These are phyloP conservation scores for Vicia faba DNA, from an alignment of 306 rosid genomes.

Conservation along the genomic window DNA sequence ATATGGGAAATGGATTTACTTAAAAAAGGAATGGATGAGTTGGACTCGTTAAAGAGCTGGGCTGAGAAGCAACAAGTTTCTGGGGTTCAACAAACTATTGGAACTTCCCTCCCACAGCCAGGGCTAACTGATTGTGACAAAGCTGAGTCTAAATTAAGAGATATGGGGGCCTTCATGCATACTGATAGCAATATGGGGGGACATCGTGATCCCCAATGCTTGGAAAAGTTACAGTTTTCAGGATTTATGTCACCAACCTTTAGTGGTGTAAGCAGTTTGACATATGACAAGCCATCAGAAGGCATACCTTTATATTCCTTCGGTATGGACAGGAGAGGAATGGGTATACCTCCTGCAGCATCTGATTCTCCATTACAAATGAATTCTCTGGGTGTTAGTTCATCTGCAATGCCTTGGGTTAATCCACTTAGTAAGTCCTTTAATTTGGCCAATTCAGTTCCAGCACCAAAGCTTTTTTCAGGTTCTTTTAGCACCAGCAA, in stretches of 20 bases:
- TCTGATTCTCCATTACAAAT: constrained; percentile 79
- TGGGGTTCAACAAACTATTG: constrained; percentile 53
- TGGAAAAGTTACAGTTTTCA: constrained; percentile 83
- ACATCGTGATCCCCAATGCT: constrained; percentile 60
- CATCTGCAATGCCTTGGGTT: constrained; percentile 94
- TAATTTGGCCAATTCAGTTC: constrained; percentile 86
- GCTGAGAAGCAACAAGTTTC: constrained; percentile 61
- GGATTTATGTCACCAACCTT: constrained; percentile 88
- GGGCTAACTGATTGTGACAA: constrained; percentile 66
- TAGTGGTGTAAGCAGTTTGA: constrained; percentile 71
- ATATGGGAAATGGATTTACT: constrained; percentile 91
- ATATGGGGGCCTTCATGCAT: constrained; percentile 61
- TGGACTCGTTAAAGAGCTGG: constrained; percentile 65
- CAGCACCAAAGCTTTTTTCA: constrained; percentile 89
- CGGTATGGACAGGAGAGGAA: constrained; percentile 74
- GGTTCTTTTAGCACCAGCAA: constrained; percentile 74
- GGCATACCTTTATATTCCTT: constrained; percentile 97
- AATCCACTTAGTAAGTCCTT: constrained; percentile 82
- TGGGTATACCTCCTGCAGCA: constrained; percentile 68
- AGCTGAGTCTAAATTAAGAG: constrained; percentile 72
- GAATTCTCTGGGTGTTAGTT: constrained; percentile 74
- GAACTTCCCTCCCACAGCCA: constrained; percentile 54
- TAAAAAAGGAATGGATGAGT: constrained; percentile 68
- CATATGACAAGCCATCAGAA: constrained; percentile 79
- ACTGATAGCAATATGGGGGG: constrained; percentile 59